Conservation (phyloP, 805 yeast species). For the Maudiozyma saulgeensis region DNA sequence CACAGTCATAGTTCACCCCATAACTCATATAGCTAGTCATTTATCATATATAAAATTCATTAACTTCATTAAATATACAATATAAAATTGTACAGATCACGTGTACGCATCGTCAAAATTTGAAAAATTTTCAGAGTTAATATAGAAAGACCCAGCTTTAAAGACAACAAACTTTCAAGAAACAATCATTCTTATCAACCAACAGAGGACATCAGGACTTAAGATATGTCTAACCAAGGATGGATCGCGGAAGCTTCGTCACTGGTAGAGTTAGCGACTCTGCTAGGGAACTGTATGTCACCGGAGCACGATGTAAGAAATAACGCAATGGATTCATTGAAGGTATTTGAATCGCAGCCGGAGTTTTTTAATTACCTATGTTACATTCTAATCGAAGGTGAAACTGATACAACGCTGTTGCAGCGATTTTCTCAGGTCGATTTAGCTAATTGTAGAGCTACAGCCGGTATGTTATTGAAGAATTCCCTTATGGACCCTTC, state of each 20-base stretch:
- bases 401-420: slow-evolving; percentile 34
- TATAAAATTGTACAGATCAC: too few species aligned
- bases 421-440: slow-evolving; percentile 16
- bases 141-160: background rate
- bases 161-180: background rate
- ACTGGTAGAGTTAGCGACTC: slow-evolving; percentile 51
- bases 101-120: too few species aligned
- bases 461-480: slow-evolving; percentile 81
- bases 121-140: background rate
- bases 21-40: too few species aligned
- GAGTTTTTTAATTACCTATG: slow-evolving; percentile 77
- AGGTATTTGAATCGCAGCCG: slow-evolving; percentile 57
- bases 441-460: slow-evolving; percentile 45
- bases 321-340: slow-evolving; percentile 65
- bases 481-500: slow-evolving; percentile 46
- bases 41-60: too few species aligned
- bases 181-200: too few species aligned
- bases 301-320: slow-evolving; percentile 43
- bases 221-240: background rate
- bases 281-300: slow-evolving; percentile 66
- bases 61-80: too few species aligned
- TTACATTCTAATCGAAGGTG: slow-evolving; percentile 52
- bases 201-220: background rate
- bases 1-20: slow-evolving; percentile 1
- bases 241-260: slow-evolving; percentile 66